Evolutionary conservation across 176 grass and related monocot genomes (phyloP).

Genomic region (Oryza glaberrima): DNA sequence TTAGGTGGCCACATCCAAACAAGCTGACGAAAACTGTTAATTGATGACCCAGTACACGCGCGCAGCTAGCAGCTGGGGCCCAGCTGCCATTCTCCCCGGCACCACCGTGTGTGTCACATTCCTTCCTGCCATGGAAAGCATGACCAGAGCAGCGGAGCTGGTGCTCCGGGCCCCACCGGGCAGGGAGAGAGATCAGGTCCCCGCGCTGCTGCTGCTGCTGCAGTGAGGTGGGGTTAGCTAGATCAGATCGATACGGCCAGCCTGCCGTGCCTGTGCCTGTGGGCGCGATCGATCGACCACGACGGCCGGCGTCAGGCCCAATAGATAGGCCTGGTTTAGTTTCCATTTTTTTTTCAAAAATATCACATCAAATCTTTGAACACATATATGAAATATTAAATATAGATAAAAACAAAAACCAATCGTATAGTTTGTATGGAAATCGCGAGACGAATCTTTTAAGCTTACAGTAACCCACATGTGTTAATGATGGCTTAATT

Average conservation of each 20-base stretch:
- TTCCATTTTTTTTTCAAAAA: too few relatives aligned
- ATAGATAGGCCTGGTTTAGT: background rate
- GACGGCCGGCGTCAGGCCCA: background rate
- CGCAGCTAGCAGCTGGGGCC: conserved; percentile 24
- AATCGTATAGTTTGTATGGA: too few relatives aligned
- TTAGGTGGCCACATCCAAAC: conserved; percentile 9
- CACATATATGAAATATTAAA: too few relatives aligned
- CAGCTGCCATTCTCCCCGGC: conserved; percentile 37
- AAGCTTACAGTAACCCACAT: too few relatives aligned
- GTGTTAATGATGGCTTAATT: too few relatives aligned
- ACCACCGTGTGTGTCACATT: conserved; percentile 12
- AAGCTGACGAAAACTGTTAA: background rate
- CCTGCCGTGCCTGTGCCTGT: conserved; percentile 9
- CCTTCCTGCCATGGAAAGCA: conserved; percentile 28
- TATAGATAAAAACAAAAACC: too few relatives aligned
- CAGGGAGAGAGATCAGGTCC: background rate
- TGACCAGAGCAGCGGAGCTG: conserved; percentile 14
- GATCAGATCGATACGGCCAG: conserved; percentile 4
- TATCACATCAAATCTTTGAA: too few relatives aligned
- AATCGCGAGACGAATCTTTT: too few relatives aligned
- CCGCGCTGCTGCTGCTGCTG: too few relatives aligned
- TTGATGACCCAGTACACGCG: conserved; percentile 6
- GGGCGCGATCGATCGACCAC: background rate
- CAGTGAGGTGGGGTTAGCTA: conserved; percentile 24
- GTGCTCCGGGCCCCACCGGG: conserved; percentile 15